These are phyloP conservation scores for Talaromyces pinophilus DNA, from an alignment of 2,329 filamentous ascomycete genomes.

Conservation along the genomic window DNA sequence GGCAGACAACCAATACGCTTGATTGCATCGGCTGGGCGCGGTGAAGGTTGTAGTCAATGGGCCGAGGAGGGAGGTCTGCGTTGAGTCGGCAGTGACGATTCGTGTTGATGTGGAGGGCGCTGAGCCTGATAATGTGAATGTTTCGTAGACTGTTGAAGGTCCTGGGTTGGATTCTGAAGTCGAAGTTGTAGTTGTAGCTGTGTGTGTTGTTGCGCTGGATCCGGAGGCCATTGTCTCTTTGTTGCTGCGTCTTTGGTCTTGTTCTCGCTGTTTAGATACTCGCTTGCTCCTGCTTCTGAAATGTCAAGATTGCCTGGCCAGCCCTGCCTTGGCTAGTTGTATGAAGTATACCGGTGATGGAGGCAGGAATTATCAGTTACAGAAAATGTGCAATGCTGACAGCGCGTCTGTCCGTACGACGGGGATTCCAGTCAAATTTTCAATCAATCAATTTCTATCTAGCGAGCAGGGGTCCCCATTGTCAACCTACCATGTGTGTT, in stretches of 20 bases:
- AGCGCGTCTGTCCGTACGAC: neutral
- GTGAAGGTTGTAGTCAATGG: constrained; percentile 16
- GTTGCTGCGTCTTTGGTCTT: neutral
- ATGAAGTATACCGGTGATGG: neutral
- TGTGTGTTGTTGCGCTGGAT: neutral
- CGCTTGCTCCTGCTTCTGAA: neutral
- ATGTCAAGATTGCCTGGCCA: neutral
- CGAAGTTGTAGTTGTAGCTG: neutral
- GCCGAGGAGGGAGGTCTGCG: constrained; percentile 2
- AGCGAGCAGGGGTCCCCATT: neutral
- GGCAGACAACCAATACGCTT: neutral
- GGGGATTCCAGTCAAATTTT: neutral
- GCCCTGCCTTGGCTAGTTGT: neutral
- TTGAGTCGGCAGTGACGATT: neutral
- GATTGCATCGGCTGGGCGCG: constrained; percentile 8
- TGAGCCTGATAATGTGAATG: neutral
- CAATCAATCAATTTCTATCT: neutral
- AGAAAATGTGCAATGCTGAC: neutral
- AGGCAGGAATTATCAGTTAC: neutral
- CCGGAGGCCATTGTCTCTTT: neutral
- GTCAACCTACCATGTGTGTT: neutral
- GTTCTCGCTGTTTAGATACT: neutral
- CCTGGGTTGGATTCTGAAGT: neutral
- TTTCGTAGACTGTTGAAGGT: neutral
- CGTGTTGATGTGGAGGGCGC: neutral